These are phyloP conservation scores for Rhododendron ovatum DNA, from an alignment of 148 eudicot species.

Conservation along the genomic window DNA sequence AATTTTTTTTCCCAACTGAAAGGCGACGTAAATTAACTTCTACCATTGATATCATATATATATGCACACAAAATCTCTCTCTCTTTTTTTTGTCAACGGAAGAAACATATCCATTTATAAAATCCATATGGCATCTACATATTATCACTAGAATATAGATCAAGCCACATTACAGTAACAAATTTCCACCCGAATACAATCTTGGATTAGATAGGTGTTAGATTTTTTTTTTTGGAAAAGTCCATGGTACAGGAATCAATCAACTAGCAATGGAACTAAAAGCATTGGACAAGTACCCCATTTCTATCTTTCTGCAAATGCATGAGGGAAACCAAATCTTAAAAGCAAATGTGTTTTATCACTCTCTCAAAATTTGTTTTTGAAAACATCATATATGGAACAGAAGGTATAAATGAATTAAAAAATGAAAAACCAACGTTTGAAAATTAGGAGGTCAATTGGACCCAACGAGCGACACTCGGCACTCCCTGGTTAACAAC, in stretches of 20 bases:
- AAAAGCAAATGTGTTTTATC: background rate
- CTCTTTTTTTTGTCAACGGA: no score
- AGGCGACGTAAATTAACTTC: no score
- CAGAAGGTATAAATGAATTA: background rate
- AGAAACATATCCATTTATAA: no score
- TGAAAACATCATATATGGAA: background rate
- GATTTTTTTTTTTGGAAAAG: no score
- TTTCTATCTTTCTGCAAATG: background rate
- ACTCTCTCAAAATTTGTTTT: background rate
- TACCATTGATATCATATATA: no score
- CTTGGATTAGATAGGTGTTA: no score
- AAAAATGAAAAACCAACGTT: background rate
- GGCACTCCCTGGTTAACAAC: conserved; percentile 82
- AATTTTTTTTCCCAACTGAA: background rate
- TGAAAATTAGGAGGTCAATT: conserved; percentile 13
- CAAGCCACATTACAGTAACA: no score
- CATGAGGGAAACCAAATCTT: background rate
- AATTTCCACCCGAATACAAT: no score
- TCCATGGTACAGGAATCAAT: background rate
- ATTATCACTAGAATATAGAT: no score
- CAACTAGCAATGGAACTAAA: background rate
- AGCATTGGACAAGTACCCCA: background rate
- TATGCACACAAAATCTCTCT: no score
- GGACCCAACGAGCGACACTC: conserved; percentile 81
- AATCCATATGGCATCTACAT: no score